Evolutionary conservation across 1,284 basidiomycete genomes (phyloP), one percentile per base, ranked within the genome.

Genomic region (Ganoderma multipileum): DNA sequence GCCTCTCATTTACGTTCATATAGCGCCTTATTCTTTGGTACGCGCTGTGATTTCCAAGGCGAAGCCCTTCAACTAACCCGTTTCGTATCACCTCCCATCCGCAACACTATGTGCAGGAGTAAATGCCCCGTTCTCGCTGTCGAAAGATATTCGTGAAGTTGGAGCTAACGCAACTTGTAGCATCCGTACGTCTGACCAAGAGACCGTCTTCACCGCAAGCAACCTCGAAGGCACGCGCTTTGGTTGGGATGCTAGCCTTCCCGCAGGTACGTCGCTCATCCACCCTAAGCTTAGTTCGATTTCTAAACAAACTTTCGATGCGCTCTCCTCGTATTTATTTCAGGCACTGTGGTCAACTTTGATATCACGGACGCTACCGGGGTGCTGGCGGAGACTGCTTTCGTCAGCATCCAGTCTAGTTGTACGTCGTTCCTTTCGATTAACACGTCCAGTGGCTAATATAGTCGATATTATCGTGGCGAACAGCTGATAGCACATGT

Each of bases 391-490:
- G 23, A 50, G 23, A 12, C 23, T 11, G 47, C 47, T 12, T 26
- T 26, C 23, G 11, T 50, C 47, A 5, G n/a, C 47, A 12, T 50
- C 23, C 47, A 50, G 47, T 50, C 47, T 12, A 50, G 47, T 11
- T 26, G 47, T 50, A 8, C 2, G 47, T 50, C 3, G 11, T 26
- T 20, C 23, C 0, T 26, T 2, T 50, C 23, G 33, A 23, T n/a
- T 50, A 8, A 4, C 23, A 5, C 1, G 9, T 5, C 12, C n/a
- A 3, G 0, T 2, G 23, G 23, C 47, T 26, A n/a, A 50, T 50
- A 26, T 12, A 0, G 2, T 12, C 1, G 11, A 5, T 26, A 3
- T 3, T 9, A n/a, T 0, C 4, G 1, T 26, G 9, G 4, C 11
- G 11, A 50, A 26, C 8, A 50, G 47, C 47, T n/a, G 47, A 50